These are phyloP conservation scores for Pleurotus sapidus DNA, from an alignment of 768 basidiomycete species.

Conservation along the genomic window DNA sequence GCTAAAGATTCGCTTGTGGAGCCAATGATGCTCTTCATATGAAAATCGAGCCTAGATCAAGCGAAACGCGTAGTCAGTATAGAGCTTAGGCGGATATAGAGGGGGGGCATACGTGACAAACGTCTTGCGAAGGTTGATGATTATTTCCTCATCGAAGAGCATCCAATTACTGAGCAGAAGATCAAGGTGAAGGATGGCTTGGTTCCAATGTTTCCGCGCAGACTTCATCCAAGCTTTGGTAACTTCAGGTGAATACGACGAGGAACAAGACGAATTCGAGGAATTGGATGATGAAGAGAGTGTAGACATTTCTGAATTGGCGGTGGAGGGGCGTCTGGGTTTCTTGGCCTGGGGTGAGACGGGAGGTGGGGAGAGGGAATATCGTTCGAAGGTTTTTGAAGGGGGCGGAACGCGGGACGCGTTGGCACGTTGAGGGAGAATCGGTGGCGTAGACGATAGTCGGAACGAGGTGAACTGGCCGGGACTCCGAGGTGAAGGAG, in stretches of 20 bases:
- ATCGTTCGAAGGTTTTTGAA: neutral
- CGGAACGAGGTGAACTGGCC: conserved; percentile 5
- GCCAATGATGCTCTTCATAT: conserved; percentile 6
- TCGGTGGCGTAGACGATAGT: neutral
- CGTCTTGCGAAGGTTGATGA: neutral
- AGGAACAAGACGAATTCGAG: neutral
- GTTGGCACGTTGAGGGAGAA: neutral
- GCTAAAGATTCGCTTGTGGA: conserved; percentile 6
- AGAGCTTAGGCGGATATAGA: neutral
- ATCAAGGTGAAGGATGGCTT: conserved; percentile 5
- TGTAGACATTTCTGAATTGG: neutral
- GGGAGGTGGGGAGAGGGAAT: neutral
- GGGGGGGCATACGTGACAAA: conserved; percentile 2
- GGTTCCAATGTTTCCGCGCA: conserved; percentile 7
- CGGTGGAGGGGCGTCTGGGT: neutral
- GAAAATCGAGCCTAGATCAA: neutral
- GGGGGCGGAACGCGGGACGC: neutral
- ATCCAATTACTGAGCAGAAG: conserved; percentile 3
- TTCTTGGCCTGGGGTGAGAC: neutral
- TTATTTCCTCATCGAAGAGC: conserved; percentile 2
- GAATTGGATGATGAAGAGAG: neutral
- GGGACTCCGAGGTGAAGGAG: conserved; percentile 1
- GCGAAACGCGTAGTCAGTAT: neutral
- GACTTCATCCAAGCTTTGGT: conserved; percentile 7
- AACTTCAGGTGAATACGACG: neutral